These are phyloP conservation scores for Annulohypoxylon stygium DNA, from an alignment of 495 filamentous ascomycete species.

Conservation along the genomic window DNA sequence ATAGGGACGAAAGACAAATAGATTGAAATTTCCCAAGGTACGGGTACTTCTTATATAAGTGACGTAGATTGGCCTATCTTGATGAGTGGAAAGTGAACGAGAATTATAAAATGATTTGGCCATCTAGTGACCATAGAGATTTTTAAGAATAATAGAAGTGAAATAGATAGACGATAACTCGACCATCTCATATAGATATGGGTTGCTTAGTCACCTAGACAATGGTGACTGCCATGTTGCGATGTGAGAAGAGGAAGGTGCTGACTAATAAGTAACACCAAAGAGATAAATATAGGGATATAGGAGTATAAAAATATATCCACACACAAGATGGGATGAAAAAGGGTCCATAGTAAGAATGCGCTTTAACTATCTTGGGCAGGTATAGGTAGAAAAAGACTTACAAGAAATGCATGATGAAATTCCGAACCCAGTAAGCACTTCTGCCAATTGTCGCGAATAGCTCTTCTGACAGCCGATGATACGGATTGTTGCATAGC, in stretches of 20 bases:
- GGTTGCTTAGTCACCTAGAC: too few species aligned
- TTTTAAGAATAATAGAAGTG: not conserved
- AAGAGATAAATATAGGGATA: not conserved
- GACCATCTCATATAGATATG: not conserved
- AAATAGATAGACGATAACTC: not conserved
- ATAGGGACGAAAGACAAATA: not conserved
- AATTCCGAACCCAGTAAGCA: constrained; percentile 65
- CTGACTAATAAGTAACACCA: constrained; percentile 8
- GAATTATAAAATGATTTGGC: not conserved
- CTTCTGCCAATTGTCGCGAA: constrained; percentile 65
- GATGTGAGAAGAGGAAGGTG: not conserved
- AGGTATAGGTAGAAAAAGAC: constrained; percentile 31
- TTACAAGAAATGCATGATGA: constrained; percentile 64
- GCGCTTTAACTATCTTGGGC: not conserved
- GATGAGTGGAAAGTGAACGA: not conserved
- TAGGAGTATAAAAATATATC: not conserved
- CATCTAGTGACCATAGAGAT: not conserved
- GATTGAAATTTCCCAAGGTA: not conserved
- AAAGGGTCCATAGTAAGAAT: not conserved
- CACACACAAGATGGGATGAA: not conserved
- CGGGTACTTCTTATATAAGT: not conserved
- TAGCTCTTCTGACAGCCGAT: constrained; percentile 58
- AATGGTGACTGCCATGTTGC: too few species aligned
- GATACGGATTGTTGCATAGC: constrained; percentile 58
- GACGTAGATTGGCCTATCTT: not conserved